Conservation (phyloP, 2,329 filamentous ascomycete species). For the Cordyceps farinosa region DNA sequence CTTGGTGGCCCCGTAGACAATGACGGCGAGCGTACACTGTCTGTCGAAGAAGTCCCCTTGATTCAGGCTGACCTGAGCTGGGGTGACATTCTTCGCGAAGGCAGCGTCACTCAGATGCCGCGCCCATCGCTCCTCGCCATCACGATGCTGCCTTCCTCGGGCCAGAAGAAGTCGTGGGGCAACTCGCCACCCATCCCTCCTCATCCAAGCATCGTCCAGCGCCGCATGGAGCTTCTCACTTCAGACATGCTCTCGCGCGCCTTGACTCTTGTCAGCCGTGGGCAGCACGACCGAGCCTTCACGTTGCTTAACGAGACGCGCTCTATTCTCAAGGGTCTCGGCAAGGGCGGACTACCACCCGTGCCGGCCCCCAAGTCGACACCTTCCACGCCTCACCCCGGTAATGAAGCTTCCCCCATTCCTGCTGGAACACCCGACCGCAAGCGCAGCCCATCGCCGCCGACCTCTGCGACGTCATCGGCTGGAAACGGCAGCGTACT, state of each 20-base stretch:
- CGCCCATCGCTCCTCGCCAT: constrained; percentile 90
- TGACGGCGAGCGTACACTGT: constrained; percentile 77
- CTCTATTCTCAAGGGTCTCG: constrained; percentile 91
- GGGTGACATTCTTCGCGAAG: constrained; percentile 89
- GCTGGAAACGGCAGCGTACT: constrained; percentile 35
- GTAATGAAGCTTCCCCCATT: constrained; percentile 42
- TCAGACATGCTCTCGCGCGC: constrained; percentile 97
- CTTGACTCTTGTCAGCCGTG: constrained; percentile 82
- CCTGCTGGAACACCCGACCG: constrained; percentile 48
- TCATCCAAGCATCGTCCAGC: constrained; percentile 90
- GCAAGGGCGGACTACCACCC: constrained; percentile 89
- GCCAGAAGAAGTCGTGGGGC: constrained; percentile 63
- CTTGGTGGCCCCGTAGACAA: constrained; percentile 82
- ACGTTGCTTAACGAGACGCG: constrained; percentile 90
- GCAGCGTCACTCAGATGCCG: constrained; percentile 78
- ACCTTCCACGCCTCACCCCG: constrained; percentile 48
- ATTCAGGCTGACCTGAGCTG: constrained; percentile 93
- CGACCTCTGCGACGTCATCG: constrained; percentile 45
- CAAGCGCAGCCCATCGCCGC: constrained; percentile 54
- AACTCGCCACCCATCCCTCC: constrained; percentile 82
- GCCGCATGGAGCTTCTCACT: constrained; percentile 94
- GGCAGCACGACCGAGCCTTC: constrained; percentile 89
- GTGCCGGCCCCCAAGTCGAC: constrained; percentile 56
- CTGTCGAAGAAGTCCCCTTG: constrained; percentile 89
- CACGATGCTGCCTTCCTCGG: constrained; percentile 79